These are phyloP conservation scores for Geotrichum restrictum DNA, from an alignment of 1,139 yeast species.

Conservation along the genomic window DNA sequence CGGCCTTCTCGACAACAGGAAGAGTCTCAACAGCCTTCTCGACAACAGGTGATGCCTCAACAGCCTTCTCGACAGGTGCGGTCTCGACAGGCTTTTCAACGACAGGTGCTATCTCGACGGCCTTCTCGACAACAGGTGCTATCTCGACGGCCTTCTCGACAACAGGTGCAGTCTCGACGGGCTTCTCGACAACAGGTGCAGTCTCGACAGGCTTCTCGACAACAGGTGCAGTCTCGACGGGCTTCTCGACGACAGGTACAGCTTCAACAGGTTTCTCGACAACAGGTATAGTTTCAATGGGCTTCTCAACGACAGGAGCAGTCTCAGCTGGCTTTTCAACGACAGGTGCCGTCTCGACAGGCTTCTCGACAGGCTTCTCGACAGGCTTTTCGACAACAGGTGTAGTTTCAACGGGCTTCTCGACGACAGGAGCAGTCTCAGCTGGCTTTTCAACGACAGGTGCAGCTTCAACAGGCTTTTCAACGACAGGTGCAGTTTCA, in stretches of 20 bases:
- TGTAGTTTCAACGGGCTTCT: background rate
- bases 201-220: slow-evolving; percentile 6
- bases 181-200: background rate
- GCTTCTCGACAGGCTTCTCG: background rate
- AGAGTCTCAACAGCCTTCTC: background rate
- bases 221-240: slow-evolving; percentile 11
- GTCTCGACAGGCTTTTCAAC: background rate
- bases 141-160: slow-evolving; percentile 3
- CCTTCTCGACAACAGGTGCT: background rate
- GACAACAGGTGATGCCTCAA: background rate
- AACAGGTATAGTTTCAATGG: slow-evolving; percentile 4
- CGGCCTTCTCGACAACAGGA: background rate
- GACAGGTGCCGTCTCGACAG: slow-evolving; percentile 1
- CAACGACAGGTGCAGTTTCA: slow-evolving; percentile 4
- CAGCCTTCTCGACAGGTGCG: background rate
- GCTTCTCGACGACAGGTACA: background rate
- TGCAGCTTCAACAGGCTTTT: slow-evolving; percentile 1
- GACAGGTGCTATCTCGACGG: background rate
- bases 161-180: background rate
- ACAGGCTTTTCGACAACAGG: slow-evolving; percentile 1
- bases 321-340: slow-evolving; percentile 7
- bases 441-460: slow-evolving; percentile 1
- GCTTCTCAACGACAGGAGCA: slow-evolving; percentile 4
- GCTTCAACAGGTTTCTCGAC: slow-evolving; percentile 5
- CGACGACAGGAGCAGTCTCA: slow-evolving; percentile 1